Evolutionary conservation across 768 basidiomycete species (phyloP), one percentile per base, ranked within the genome.

Genomic region (Tulasnella sp.): DNA sequence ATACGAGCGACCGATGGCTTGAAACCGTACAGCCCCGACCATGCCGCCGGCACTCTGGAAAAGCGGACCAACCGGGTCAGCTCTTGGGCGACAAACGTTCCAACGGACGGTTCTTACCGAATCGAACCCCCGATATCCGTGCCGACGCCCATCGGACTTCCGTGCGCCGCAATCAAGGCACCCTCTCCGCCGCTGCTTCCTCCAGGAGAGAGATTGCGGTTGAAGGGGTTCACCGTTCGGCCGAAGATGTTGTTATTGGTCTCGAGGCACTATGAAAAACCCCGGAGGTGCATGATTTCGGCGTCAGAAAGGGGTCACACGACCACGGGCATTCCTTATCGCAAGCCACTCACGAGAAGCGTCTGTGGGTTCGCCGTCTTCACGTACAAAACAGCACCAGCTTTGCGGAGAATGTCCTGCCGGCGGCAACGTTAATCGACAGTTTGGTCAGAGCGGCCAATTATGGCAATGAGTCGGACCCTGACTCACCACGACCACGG

Each of bases 191-290:
- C 86, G 38, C 85, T 86, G 71, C 86, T 87, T 31, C 87, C 86
- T 45, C 86, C 86, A 17, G 82, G 79, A 34, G 85, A 85, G 45
- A 85, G 79, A 0, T 80, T 80, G 69, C 84, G 83, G 80, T 88
- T 88, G 82, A 85, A 86, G 19, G 85, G 85, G 77, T 86, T 86
- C 22, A 82, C 64, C n/a, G 85, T 86, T 71, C 84, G 82, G 25
- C 85, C 85, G 79, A 82, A 86, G 40, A 85, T 81, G 79, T 88
- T 87, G 78, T 87, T 89, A 79, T 88, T 84, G 34, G 86, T 87
- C 72, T 89, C 88, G 67, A 88, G 81, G 3, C 86, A 84, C 87
- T 88, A 76, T 37, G 58, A 17, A 80, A 39, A 64, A 64, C 29
- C 58, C 58, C 82, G 74, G 67, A 52, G 74, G 45, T 72, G 71